phyloP scores from a whole-genome alignment of 2,329 filamentous ascomycete genomes.

The Colletotrichum tanaceti region DNA sequence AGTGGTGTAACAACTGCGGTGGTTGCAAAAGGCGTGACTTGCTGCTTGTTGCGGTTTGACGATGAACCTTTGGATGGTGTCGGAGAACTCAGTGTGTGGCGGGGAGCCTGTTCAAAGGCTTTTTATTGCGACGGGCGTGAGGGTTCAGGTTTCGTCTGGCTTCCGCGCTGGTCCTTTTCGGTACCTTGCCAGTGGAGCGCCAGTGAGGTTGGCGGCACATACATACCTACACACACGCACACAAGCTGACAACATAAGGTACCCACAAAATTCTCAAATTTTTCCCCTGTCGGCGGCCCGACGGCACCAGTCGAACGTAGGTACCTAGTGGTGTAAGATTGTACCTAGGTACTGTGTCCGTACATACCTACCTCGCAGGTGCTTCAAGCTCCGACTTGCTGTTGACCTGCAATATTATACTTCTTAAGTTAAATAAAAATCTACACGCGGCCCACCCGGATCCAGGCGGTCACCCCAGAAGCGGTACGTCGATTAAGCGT shows the following conservation, averaged over 20 bases:
- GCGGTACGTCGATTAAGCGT: slow-evolving; percentile 5
- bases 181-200: slow-evolving; percentile 31
- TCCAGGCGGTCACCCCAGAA: not conserved
- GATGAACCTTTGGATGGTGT: slow-evolving; percentile 35
- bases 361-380: slow-evolving; percentile 4
- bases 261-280: slow-evolving; percentile 35
- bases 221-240: too few species aligned
- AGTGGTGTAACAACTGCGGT: slow-evolving; percentile 27
- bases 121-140: slow-evolving; percentile 40
- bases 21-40: slow-evolving; percentile 19
- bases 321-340: too few species aligned
- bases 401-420: too few species aligned
- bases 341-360: too few species aligned
- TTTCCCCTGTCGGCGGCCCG: slow-evolving; percentile 22
- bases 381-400: slow-evolving; percentile 3
- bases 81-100: slow-evolving; percentile 16
- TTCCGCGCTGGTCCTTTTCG: slow-evolving; percentile 31
- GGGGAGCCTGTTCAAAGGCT: slow-evolving; percentile 27
- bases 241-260: slow-evolving; percentile 16
- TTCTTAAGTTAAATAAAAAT: too few species aligned
- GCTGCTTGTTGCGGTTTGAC: slow-evolving; percentile 30
- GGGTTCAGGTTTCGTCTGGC: slow-evolving; percentile 38
- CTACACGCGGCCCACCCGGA: slow-evolving; percentile 5
- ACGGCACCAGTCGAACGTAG: not conserved
- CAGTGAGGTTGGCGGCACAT: slow-evolving; percentile 29